Base-by-base conservation (phyloP, 331 rosid genomes). In the Spiraea crenata region DNA sequence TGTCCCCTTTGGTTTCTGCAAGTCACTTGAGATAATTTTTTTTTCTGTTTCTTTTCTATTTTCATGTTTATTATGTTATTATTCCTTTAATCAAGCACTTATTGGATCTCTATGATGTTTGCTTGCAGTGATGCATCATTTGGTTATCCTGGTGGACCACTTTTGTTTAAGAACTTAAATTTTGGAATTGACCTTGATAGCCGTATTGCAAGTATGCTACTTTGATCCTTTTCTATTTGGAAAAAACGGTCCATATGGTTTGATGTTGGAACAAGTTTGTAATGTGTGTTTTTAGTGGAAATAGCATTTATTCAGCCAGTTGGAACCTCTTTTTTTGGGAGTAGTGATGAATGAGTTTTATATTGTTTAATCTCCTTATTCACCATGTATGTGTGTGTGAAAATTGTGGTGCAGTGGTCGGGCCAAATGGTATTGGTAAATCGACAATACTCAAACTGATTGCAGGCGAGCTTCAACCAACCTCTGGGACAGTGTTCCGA, bases 151-250 rank as follows among this genome's bases (percentile, higher is more conserved):
- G 99, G 99, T 19, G 99, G 99, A 1, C 96, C 99, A 17, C 1
- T 81, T 65, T 87, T 95, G 77, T 95, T 95, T 70, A 91, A 73
- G 83, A 95, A 95, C 81, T 83, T 95, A 88, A 95, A 95, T 80
- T 95, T 95, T 78, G 99, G 99, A 74, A 95, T 95, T 66, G 99
- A 95, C 82, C 92, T 95, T 7, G 99, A 95, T 82, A 95, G 99
- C 77, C 99, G 99, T 51, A 82, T 95, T 51, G 96, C 99, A 81
- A 95, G 96, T 71, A 70, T 77, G 74, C 72, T 75, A 62, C 34
- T 71, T 34, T 41, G 16, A 50, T 15, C 62, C 40, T 49, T 46
- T 46, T 35, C 37, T 8, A 48, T 66, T 46, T 77, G 17, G 31
- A 25, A 25, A 62, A 38, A 57, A 66, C 58, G n/a, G n/a, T 64